These are phyloP conservation scores for Tolypocladium cylindrosporum DNA, from an alignment of 2,329 filamentous ascomycete species.

Conservation along the genomic window DNA sequence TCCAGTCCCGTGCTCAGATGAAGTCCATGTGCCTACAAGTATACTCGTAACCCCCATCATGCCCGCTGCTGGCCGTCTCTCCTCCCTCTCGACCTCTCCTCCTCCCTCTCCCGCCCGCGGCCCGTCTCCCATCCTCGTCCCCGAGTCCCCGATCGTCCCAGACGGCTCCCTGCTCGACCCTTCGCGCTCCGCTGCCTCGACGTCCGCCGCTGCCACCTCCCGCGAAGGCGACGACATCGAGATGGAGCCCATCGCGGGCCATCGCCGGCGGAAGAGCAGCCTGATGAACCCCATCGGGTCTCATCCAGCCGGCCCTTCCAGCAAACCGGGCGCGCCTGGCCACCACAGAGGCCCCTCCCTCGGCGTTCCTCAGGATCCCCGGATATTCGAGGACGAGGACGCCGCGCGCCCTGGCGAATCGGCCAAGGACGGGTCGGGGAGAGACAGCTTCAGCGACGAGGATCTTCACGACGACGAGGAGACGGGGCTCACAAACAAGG, in stretches of 20 bases:
- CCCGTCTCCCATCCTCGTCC: background rate
- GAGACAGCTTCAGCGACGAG: constrained; percentile 57
- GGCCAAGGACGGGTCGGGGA: constrained; percentile 23
- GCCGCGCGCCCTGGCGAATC: constrained; percentile 13
- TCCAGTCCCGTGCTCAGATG: background rate
- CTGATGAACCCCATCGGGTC: constrained; percentile 30
- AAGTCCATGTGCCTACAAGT: background rate
- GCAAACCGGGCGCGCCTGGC: background rate
- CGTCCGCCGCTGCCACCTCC: constrained; percentile 8
- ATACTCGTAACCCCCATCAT: constrained; percentile 3
- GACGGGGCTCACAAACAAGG: constrained; percentile 68
- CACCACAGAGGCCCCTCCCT: constrained; percentile 2
- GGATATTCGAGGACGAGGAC: constrained; percentile 34
- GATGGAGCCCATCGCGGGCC: constrained; percentile 45
- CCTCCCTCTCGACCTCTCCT: background rate
- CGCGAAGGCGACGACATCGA: constrained; percentile 34
- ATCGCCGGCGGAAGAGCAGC: constrained; percentile 46
- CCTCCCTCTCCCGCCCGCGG: background rate
- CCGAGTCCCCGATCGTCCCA: background rate
- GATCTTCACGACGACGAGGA: constrained; percentile 80
- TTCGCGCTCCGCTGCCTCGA: background rate
- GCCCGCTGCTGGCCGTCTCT: constrained; percentile 1
- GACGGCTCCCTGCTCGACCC: constrained; percentile 2
- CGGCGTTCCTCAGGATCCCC: constrained; percentile 27
- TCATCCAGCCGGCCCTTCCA: background rate